phyloP scores from a whole-genome alignment of 805 yeast genomes.

The Zygotorulaspora danielsina region DNA sequence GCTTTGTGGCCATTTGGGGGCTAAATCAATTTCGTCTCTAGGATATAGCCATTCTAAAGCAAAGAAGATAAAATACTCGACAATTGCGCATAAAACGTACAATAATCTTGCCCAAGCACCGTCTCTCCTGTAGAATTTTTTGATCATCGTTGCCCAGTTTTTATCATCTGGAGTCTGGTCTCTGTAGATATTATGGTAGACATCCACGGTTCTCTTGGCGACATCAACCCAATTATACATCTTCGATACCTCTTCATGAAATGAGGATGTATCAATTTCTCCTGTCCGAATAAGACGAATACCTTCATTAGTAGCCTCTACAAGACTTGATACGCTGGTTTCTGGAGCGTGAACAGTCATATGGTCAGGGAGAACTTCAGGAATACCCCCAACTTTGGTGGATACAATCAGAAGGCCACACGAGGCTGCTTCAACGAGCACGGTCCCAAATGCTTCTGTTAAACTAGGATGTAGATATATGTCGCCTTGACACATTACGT shows the following conservation, averaged over 20 bases:
- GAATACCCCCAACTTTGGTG: conserved; percentile 95
- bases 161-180: conserved; percentile 43
- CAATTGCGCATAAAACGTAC: conserved; percentile 73
- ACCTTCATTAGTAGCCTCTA: conserved; percentile 67
- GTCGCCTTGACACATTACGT: conserved; percentile 89
- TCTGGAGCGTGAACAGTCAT: conserved; percentile 93
- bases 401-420: conserved; percentile 93
- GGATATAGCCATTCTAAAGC: conserved; percentile 73
- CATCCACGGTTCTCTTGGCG: conserved; percentile 78
- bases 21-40: conserved; percentile 61
- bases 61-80: conserved; percentile 63
- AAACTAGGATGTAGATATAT: conserved; percentile 89
- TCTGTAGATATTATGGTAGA: conserved; percentile 51
- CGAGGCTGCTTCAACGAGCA: conserved; percentile 93
- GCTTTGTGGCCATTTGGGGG: conserved; percentile 69
- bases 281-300: conserved; percentile 54
- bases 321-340: conserved; percentile 71
- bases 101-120: conserved; percentile 83
- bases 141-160: conserved; percentile 55
- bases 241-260: conserved; percentile 68
- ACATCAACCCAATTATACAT: conserved; percentile 94
- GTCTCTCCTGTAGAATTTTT: conserved; percentile 49
- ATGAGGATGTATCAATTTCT: conserved; percentile 62
- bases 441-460: conserved; percentile 98
- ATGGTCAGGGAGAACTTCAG: conserved; percentile 87